Percentiles rank a stretch among this genome's conserved stretches.
Conservation (phyloP, 495 filamentous ascomycete species). For the Talaromyces adpressus region DNA sequence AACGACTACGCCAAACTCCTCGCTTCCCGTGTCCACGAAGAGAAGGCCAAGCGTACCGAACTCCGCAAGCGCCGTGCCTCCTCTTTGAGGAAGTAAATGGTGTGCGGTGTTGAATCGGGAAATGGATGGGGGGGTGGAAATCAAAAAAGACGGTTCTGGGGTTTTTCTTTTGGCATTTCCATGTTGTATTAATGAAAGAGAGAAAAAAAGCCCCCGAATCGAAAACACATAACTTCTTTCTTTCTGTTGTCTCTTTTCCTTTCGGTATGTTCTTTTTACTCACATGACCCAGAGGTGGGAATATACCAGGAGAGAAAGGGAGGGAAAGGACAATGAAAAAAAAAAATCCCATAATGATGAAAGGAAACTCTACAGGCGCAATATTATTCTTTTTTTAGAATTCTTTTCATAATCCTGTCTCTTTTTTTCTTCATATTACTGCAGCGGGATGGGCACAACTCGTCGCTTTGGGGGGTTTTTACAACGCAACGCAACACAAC, state of each 20-base stretch:
- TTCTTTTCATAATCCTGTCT: background rate
- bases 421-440: background rate
- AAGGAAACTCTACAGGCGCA: constrained; percentile 2
- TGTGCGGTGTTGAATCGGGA: background rate
- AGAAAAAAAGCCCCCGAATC: background rate
- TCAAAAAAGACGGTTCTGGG: constrained; percentile 4
- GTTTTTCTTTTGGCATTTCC: background rate
- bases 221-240: constrained; percentile 6
- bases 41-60: constrained; percentile 86
- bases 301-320: background rate
- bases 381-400: constrained; percentile 7
- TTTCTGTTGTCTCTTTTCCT: constrained; percentile 5
- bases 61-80: constrained; percentile 90
- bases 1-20: constrained; percentile 92
- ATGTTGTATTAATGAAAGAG: constrained; percentile 1
- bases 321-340: background rate
- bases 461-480: background rate
- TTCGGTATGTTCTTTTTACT: background rate
- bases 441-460: background rate
- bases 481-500: background rate
- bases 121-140: background rate
- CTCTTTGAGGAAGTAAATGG: constrained; percentile 84
- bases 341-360: constrained; percentile 5
- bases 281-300: background rate
- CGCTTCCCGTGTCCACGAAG: constrained; percentile 90